Evolutionary conservation across 2,329 filamentous ascomycete genomes (phyloP), one percentile per base, ranked within the genome.

Genomic region (Juglanconis sp.): DNA sequence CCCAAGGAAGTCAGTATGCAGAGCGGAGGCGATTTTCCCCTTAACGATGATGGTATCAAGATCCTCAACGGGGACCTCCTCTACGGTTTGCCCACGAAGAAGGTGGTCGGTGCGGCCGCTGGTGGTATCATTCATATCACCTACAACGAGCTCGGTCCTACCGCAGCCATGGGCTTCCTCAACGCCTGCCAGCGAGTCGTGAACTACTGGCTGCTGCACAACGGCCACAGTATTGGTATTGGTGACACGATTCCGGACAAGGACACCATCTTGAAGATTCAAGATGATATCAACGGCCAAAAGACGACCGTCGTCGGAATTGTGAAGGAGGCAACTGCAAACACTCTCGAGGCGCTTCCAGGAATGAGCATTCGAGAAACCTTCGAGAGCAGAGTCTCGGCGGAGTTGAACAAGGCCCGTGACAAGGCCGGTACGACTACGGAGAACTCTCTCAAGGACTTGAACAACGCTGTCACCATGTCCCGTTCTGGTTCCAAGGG

Each of bases 321-420:
- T 61, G 95, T 93, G 9, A 81, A 81, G 5, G 80, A 85, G 70
- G 96, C 96, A 2, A 96, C 93, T 3, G 86, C 87, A 54, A 96
- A 98, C 73, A 81, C 88, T 68, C 86, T 99, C 51, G 95, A 99
- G 74, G 86, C 93, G n/a, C 79, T 95, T 57, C 95, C 95, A 48
- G 95, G 95, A 84, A 97, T 99, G 93, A 99, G 96, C 66, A 90
- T 99, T 62, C 90, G 96, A 80, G 92, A 96, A 72, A 98, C 95
- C 0, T 99, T 99, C 72, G 95, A 99, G 77, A 96, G 90, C 78
- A 94, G 96, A 77, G 95, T 97, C 38, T 96, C 94, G 52, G 92
- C 93, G 74, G 91, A 91, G 59, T 81, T 99, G 57, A 98, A 99
- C 77, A 91, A 89, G 65, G 94, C 94, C 72, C 94, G 94, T 89